Evolutionary conservation across 2,329 filamentous ascomycete species (phyloP).

Genomic region (Coniochaeta sp.): DNA sequence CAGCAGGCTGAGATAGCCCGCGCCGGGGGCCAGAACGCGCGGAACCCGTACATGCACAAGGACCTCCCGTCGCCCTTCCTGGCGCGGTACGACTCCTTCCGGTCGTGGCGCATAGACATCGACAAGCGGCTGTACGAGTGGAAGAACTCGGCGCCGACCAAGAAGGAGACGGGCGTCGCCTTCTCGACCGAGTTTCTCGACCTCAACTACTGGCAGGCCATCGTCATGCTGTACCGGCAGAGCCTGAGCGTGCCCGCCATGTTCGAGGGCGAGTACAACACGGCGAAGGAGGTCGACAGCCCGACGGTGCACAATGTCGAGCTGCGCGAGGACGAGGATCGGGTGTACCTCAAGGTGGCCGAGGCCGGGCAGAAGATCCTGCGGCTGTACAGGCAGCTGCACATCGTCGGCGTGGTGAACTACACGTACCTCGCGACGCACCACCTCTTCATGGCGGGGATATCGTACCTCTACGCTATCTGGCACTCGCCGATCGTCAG

Average conservation of each 20-base stretch:
- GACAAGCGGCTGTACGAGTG: conserved; percentile 77
- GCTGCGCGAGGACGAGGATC: conserved; percentile 73
- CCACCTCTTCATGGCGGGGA: conserved; percentile 93
- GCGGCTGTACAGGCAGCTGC: conserved; percentile 82
- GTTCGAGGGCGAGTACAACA: conserved; percentile 71
- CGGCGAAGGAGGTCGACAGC: conserved; percentile 57
- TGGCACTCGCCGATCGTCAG: conserved; percentile 92
- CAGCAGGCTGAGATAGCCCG: conserved; percentile 79
- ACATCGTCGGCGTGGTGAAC: conserved; percentile 82
- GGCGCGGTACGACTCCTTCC: conserved; percentile 74
- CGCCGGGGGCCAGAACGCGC: conserved; percentile 53
- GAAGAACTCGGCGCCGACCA: conserved; percentile 75
- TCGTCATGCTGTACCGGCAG: conserved; percentile 93
- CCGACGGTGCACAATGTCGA: conserved; percentile 57
- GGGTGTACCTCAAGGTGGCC: conserved; percentile 89
- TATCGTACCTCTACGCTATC: conserved; percentile 93
- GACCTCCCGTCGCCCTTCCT: conserved; percentile 80
- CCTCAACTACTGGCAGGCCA: conserved; percentile 94
- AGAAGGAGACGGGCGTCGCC: conserved; percentile 73
- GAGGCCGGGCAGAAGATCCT: conserved; percentile 91
- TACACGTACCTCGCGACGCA: conserved; percentile 95
- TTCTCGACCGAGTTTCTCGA: conserved; percentile 89
- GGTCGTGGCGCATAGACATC: conserved; percentile 82
- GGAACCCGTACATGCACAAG: conserved; percentile 69
- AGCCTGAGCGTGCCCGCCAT: conserved; percentile 79